phyloP scores from a whole-genome alignment of 805 yeast species.

The Candida nanaspora region DNA sequence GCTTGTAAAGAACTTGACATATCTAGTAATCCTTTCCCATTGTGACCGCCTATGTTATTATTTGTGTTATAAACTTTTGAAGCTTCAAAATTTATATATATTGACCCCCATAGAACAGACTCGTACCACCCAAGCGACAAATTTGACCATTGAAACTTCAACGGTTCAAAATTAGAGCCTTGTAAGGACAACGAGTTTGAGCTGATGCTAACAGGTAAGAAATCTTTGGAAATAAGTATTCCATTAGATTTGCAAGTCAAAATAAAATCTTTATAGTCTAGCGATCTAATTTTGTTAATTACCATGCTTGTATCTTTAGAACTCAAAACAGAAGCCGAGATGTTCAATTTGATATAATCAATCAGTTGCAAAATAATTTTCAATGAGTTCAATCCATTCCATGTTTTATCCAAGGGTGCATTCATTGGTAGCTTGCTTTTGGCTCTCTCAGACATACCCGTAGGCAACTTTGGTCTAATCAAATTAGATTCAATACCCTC shows the following conservation, averaged over 20 bases:
- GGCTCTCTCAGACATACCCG: conserved; percentile 55
- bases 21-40: conserved; percentile 21
- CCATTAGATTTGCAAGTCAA: background rate
- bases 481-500: conserved; percentile 27
- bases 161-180: conserved; percentile 32
- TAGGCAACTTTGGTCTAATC: conserved; percentile 41
- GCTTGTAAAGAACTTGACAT: conserved; percentile 25
- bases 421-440: conserved; percentile 45
- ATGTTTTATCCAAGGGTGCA: conserved; percentile 40
- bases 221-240: background rate
- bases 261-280: conserved; percentile 22
- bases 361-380: conserved; percentile 32
- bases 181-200: conserved; percentile 22
- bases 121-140: conserved; percentile 71
- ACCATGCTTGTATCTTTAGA: conserved; percentile 22
- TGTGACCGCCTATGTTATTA: background rate
- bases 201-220: conserved; percentile 7
- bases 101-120: conserved; percentile 53
- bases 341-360: conserved; percentile 15
- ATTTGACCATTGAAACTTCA: conserved; percentile 56
- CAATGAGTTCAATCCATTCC: conserved; percentile 53
- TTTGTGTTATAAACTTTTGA: conserved; percentile 17
- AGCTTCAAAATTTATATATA: conserved; percentile 36
- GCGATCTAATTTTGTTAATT: conserved; percentile 34
- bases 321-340: conserved; percentile 24